These are phyloP conservation scores for Saccharomycopsis javanensis DNA, from an alignment of 805 yeast genomes.

Conservation along the genomic window DNA sequence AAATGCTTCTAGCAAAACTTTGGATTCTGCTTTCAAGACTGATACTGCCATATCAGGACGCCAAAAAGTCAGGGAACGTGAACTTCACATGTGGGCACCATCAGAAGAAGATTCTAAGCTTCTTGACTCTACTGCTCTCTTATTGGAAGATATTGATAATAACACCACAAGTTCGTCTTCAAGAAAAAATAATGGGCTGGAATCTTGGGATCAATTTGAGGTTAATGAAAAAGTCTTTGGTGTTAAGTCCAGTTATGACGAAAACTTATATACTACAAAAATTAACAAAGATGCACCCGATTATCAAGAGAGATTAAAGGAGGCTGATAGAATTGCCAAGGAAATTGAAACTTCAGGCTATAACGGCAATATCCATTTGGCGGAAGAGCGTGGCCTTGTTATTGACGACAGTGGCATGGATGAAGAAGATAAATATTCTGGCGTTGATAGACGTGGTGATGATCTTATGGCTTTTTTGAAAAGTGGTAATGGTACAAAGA, in stretches of 20 bases:
- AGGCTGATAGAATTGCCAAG: constrained; percentile 70
- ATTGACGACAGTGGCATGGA: constrained; percentile 82
- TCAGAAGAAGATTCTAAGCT: constrained; percentile 33
- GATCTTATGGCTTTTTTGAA: constrained; percentile 40
- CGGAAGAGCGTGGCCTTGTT: constrained; percentile 79
- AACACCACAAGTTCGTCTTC: constrained; percentile 21
- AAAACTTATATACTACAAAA: constrained; percentile 62
- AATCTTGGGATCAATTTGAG: constrained; percentile 85
- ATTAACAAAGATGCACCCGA: constrained; percentile 64
- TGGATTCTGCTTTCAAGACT: constrained; percentile 48
- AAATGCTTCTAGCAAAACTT: constrained; percentile 17
- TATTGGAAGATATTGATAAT: constrained; percentile 30
- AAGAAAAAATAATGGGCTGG: constrained; percentile 28
- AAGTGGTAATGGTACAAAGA: constrained; percentile 12
- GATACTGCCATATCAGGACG: constrained; percentile 72
- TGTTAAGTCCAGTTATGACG: constrained; percentile 69
- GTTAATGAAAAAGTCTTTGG: constrained; percentile 88
- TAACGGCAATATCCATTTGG: constrained; percentile 67
- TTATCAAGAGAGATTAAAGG: constrained; percentile 48
- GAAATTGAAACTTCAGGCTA: constrained; percentile 67
- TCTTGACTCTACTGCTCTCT: constrained; percentile 20
- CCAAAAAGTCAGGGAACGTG: constrained; percentile 49
- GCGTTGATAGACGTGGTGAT: constrained; percentile 61
- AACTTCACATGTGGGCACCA: constrained; percentile 78
- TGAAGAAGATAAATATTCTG: constrained; percentile 94